Base-by-base conservation (phyloP, 192 early-diverging fungal species). In the Podila verticillata region DNA sequence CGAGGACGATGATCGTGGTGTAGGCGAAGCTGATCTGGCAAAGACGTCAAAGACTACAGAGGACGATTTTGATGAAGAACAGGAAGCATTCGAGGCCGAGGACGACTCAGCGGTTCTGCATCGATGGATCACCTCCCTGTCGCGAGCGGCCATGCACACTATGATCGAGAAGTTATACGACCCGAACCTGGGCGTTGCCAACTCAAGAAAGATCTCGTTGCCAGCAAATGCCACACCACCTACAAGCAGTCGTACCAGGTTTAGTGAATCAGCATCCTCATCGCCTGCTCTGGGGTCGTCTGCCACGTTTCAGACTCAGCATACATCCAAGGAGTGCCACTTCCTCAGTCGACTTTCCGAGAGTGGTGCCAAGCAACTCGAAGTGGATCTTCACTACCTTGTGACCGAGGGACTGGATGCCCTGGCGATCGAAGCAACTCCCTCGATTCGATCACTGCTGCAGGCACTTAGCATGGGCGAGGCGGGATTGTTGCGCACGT, bases 61-160 rank as follows among this genome's bases (percentile, higher is more conserved):
- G 22, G 70, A 57, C 22, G 57, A 44, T 12, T 73, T 59, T 20
- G 66, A 49, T 19, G 73, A 72, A 15, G 67, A 68, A 28, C 68
- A 63, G 9, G 63, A 61, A 39, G 17, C 39, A 34, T 78, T 58
- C 13, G 82, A 84, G 22, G 81, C 80, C 5, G 75, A 87, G 4
- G 61, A 79, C 6, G 74, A 83, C 31, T 64, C 73, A 49, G 89
- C 87, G 35, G 70, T 90, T 35, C 82, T 82, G 30, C 87, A 93
- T 61, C 69, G 89, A 12, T 95, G 94, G 94, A 93, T 92, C 35
- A 87, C 86, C 9, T 87, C 91, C 0, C 64, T 93, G 3, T 84
- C 90, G 1, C 82, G 90, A n/a, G 91, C 87, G 0, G 83, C 84
- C 0, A 93, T 93, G 88, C 64, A 69, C 19, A 70, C 81, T 15